Conservation (phyloP, 345 rosid species). For the Eucalyptus guilfoylei region DNA sequence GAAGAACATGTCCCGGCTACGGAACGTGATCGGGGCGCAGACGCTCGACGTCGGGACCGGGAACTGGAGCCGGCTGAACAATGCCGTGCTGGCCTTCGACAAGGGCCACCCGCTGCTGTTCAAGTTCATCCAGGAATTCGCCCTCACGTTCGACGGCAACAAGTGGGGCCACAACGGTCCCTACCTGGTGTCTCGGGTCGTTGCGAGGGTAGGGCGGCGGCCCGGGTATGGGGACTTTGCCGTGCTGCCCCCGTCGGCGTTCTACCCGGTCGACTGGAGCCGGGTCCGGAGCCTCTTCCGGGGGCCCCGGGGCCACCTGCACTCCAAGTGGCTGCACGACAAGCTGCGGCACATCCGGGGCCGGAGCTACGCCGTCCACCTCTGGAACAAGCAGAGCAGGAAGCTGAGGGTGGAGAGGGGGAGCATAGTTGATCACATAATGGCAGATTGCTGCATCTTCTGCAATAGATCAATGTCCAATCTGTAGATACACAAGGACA, state of each 20-base stretch:
- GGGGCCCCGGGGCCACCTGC: constrained; percentile 26
- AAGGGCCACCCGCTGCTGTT: constrained; percentile 62
- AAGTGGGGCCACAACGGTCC: constrained; percentile 99
- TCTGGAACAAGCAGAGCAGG: constrained; percentile 87
- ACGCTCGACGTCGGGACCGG: constrained; percentile 34
- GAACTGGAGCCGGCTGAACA: constrained; percentile 83
- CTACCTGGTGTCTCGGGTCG: constrained; percentile 77
- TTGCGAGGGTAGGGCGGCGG: constrained; percentile 22
- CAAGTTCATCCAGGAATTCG: constrained; percentile 74
- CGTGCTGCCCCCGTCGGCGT: constrained; percentile 66
- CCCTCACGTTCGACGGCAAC: constrained; percentile 71
- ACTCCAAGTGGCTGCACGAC: constrained; percentile 25
- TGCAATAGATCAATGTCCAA: constrained; percentile 34
- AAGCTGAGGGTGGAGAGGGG: constrained; percentile 45
- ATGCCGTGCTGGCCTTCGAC: constrained; percentile 74
- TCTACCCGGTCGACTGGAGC: constrained; percentile 86
- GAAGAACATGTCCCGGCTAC: constrained; percentile 29
- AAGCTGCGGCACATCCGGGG: constrained; percentile 33
- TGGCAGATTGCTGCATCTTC: constrained; percentile 49
- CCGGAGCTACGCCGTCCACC: constrained; percentile 56
- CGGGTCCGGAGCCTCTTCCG: constrained; percentile 39
- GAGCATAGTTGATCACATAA: constrained; percentile 44
- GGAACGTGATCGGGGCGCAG: constrained; percentile 78
- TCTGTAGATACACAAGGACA: neutral
- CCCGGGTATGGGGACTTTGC: constrained; percentile 37